Evolutionary conservation across 441 rosid genomes (phyloP).

Genomic region (Euphorbia schlechtendalii): DNA sequence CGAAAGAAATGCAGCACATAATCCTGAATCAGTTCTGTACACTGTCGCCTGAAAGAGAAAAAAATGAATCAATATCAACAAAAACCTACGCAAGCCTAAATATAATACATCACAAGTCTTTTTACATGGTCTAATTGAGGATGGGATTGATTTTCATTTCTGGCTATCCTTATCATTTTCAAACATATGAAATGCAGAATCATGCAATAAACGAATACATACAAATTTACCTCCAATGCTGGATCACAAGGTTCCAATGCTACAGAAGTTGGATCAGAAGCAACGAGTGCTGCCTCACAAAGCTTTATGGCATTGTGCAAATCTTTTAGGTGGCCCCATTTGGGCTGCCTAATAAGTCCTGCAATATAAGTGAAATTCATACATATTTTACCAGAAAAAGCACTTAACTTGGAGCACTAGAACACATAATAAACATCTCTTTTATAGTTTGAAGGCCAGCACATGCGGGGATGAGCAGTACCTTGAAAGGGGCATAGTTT

Average conservation of each 20-base stretch:
- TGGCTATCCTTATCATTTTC: not conserved
- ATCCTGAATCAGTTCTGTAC: conserved; percentile 40
- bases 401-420: conserved; percentile 2
- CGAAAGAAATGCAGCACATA: conserved; percentile 68
- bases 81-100: not conserved
- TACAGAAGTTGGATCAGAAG: conserved; percentile 35
- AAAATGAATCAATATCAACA: not conserved
- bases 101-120: not conserved
- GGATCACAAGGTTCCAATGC: conserved; percentile 22
- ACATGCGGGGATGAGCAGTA: too few relatives aligned
- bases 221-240: conserved; percentile 37
- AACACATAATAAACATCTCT: not conserved
- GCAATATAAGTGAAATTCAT: conserved; percentile 11
- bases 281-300: conserved; percentile 50
- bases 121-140: not conserved
- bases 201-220: not conserved
- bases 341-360: conserved; percentile 64
- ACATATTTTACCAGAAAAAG: not conserved
- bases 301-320: conserved; percentile 58
- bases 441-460: not conserved
- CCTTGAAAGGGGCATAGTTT: too few relatives aligned
- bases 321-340: conserved; percentile 75
- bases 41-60: conserved; percentile 38
- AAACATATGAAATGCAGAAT: not conserved
- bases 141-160: not conserved